These are phyloP conservation scores for Russula sp. DNA, from an alignment of 768 basidiomycete genomes.

Conservation along the genomic window DNA sequence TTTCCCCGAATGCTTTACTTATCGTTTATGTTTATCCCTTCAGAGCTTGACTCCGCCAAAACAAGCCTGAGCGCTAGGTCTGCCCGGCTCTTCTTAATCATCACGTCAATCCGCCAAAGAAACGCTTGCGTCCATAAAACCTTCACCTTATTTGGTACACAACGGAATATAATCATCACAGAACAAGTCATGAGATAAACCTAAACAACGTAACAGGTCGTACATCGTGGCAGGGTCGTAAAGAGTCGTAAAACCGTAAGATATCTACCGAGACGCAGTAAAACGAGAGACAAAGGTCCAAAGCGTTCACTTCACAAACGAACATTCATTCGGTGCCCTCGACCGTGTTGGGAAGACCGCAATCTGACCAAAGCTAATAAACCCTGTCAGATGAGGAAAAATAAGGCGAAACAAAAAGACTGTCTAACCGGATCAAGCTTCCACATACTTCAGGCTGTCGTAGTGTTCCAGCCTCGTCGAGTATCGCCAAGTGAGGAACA, in stretches of 20 bases:
- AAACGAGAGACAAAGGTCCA: slow-evolving; percentile 27
- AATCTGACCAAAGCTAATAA: slow-evolving; percentile 28
- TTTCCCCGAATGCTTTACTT: slow-evolving; percentile 12
- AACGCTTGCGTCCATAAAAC: neutral
- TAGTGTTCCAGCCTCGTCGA: slow-evolving; percentile 64
- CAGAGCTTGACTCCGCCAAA: slow-evolving; percentile 18
- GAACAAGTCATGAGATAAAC: slow-evolving; percentile 15
- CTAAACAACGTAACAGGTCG: slow-evolving; percentile 19
- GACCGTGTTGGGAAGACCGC: neutral
- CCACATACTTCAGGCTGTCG: slow-evolving; percentile 53
- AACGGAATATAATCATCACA: slow-evolving; percentile 12
- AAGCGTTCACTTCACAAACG: slow-evolving; percentile 16
- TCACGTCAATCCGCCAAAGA: slow-evolving; percentile 19
- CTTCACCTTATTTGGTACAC: slow-evolving; percentile 8
- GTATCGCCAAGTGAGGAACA: slow-evolving; percentile 69
- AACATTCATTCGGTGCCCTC: neutral
- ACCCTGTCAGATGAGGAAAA: slow-evolving; percentile 4
- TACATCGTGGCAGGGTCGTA: slow-evolving; percentile 27
- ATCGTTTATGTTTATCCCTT: slow-evolving; percentile 13
- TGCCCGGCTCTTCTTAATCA: slow-evolving; percentile 10
- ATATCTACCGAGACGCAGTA: slow-evolving; percentile 25
- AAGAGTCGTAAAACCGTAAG: slow-evolving; percentile 23
- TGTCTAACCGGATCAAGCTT: slow-evolving; percentile 45
- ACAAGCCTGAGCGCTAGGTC: slow-evolving; percentile 12
- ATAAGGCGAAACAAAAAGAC: neutral